A percentile compares a stretch with the other conserved stretches of the same genome.
Evolutionary conservation across 176 grass and related monocot species (phyloP).

Genomic region (Oryza coarctata): DNA sequence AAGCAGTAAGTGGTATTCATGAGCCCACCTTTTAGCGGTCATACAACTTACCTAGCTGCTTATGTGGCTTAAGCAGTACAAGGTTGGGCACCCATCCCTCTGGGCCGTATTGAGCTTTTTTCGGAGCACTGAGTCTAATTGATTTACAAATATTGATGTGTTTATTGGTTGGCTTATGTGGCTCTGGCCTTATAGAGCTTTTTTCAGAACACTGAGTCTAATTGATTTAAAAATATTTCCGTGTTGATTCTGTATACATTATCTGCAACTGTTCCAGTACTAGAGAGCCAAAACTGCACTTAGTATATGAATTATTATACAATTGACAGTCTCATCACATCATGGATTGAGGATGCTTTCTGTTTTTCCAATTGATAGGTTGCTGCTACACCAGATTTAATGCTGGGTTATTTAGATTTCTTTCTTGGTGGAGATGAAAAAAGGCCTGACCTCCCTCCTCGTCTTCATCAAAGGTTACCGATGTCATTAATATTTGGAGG

Average conservation of each 20-base stretch:
- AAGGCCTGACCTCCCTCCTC: conserved; percentile 76
- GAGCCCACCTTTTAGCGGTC: neutral
- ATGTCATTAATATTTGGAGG: conserved; percentile 89
- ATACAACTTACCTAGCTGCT: neutral
- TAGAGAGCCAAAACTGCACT: neutral
- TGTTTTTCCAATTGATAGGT: conserved; percentile 52
- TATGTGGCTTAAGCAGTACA: neutral
- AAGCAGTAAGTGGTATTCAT: neutral
- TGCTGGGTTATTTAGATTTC: conserved; percentile 96
- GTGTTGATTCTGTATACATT: conserved; percentile 8
- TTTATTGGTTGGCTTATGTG: neutral
- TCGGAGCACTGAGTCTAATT: neutral
- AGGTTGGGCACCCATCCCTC: neutral
- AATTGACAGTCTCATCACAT: conserved; percentile 28
- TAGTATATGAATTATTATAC: neutral
- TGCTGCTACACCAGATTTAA: conserved; percentile 85
- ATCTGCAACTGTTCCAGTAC: conserved; percentile 10
- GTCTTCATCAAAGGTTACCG: conserved; percentile 91
- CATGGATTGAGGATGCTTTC: conserved; percentile 19
- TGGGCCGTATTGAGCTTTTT: neutral
- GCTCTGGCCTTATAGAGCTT: neutral
- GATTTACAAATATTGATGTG: neutral
- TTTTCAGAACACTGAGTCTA: neutral
- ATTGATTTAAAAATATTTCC: neutral
- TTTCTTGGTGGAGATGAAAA: conserved; percentile 97